phyloP scores from a whole-genome alignment of 2,329 filamentous ascomycete genomes.

The Chalaropsis ovoidea region DNA sequence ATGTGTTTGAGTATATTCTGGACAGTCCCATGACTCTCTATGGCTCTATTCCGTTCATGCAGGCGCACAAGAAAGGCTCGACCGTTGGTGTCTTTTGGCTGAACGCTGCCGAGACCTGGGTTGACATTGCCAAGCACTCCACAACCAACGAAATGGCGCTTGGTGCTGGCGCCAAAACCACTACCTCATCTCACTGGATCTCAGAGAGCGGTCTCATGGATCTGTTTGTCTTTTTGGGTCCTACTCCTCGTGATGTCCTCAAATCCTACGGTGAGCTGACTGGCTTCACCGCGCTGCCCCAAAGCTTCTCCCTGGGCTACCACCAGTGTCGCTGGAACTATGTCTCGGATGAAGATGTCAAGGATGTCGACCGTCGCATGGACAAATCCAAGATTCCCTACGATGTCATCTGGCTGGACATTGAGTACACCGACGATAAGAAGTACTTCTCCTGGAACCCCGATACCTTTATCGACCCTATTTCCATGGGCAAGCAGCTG shows the following conservation, averaged over 20 bases:
- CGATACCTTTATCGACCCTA: slow-evolving; percentile 75
- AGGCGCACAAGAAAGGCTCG: slow-evolving; percentile 86
- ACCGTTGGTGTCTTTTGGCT: slow-evolving; percentile 96
- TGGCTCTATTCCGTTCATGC: slow-evolving; percentile 95
- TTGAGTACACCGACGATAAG: slow-evolving; percentile 93
- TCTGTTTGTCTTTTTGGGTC: slow-evolving; percentile 88
- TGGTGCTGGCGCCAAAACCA: slow-evolving; percentile 56
- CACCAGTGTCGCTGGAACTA: slow-evolving; percentile 99
- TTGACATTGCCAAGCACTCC: slow-evolving; percentile 80
- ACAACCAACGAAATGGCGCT: slow-evolving; percentile 67
- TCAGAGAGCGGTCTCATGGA: slow-evolving; percentile 85
- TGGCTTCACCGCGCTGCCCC: slow-evolving; percentile 80
- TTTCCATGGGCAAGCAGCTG: slow-evolving; percentile 78
- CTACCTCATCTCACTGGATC: slow-evolving; percentile 91
- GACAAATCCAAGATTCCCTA: slow-evolving; percentile 93
- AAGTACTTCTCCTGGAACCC: slow-evolving; percentile 98
- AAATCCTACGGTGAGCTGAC: slow-evolving; percentile 81
- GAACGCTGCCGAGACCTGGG: slow-evolving; percentile 93
- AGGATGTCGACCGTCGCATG: slow-evolving; percentile 91
- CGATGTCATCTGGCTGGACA: slow-evolving; percentile 97
- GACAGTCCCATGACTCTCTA: slow-evolving; percentile 98
- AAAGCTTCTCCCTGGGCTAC: slow-evolving; percentile 85
- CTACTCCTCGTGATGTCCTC: slow-evolving; percentile 70
- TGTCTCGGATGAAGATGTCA: slow-evolving; percentile 91
- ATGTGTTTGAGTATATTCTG: slow-evolving; percentile 95